Evolutionary conservation across 2,329 filamentous ascomycete species (phyloP).

Genomic region (Mariannaea elegans): DNA sequence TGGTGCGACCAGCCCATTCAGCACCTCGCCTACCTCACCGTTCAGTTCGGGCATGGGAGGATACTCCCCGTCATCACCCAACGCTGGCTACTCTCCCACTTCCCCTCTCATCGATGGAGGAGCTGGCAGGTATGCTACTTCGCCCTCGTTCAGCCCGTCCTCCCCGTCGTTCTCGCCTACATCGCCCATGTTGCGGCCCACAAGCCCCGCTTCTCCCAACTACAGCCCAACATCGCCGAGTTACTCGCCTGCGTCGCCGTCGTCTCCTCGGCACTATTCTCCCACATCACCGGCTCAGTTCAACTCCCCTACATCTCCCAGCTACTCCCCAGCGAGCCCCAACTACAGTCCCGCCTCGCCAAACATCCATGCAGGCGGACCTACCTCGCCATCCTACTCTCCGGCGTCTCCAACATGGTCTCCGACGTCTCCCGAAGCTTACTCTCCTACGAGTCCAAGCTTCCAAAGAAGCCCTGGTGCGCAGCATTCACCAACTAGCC

Average conservation of each 20-base stretch:
- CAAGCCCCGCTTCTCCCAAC: conserved; percentile 65
- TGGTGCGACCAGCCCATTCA: conserved; percentile 79
- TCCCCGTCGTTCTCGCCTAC: conserved; percentile 72
- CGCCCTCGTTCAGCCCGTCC: conserved; percentile 70
- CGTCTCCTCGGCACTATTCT: conserved; percentile 66
- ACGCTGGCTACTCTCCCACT: conserved; percentile 78
- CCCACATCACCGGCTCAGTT: conserved; percentile 78
- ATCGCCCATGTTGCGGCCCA: conserved; percentile 65
- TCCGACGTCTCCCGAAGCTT: conserved; percentile 73
- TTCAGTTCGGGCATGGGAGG: conserved; percentile 65
- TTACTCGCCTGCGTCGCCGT: conserved; percentile 70
- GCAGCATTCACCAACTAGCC: conserved; percentile 71
- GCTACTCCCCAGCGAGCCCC: conserved; percentile 75
- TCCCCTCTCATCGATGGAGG: conserved; percentile 70
- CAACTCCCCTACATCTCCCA: conserved; percentile 78
- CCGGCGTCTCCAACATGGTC: conserved; percentile 82
- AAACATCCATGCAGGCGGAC: conserved; percentile 54
- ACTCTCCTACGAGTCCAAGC: conserved; percentile 70
- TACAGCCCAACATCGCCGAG: conserved; percentile 73
- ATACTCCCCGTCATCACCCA: conserved; percentile 82
- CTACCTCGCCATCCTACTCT: conserved; percentile 69
- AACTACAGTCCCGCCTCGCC: conserved; percentile 77
- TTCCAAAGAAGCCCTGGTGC: conserved; percentile 65
- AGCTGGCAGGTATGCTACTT: conserved; percentile 62
- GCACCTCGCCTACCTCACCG: conserved; percentile 72